These are phyloP conservation scores for Cercospora citrullina DNA, from an alignment of 2,329 filamentous ascomycete species.

Conservation along the genomic window DNA sequence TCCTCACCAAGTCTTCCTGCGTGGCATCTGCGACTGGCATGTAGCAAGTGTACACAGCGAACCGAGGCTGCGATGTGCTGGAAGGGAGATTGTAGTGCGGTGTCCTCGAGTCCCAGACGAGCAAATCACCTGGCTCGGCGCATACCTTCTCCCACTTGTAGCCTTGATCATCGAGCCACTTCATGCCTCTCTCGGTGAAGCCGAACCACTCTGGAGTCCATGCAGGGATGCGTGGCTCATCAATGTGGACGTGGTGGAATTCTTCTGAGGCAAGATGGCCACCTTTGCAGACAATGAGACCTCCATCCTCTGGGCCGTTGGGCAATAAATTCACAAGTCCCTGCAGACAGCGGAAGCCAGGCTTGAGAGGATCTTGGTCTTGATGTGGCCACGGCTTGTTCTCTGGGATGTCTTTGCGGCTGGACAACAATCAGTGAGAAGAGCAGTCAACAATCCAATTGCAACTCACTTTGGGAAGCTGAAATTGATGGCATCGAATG, in stretches of 20 bases:
- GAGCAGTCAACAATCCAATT: neutral
- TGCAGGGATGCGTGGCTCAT: conserved; percentile 36
- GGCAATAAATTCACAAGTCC: conserved; percentile 52
- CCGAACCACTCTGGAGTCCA: conserved; percentile 40
- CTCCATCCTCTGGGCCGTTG: conserved; percentile 42
- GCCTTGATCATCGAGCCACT: conserved; percentile 31
- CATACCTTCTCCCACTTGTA: conserved; percentile 32
- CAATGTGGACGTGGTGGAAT: conserved; percentile 35
- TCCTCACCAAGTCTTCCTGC: conserved; percentile 39
- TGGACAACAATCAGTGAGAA: conserved; percentile 19
- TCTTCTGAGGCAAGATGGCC: conserved; percentile 37
- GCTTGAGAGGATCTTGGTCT: conserved; percentile 48
- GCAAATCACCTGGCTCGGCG: conserved; percentile 33
- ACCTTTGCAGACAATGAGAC: conserved; percentile 41
- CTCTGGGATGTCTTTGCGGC: conserved; percentile 40
- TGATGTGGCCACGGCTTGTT: conserved; percentile 52
- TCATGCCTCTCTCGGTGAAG: conserved; percentile 38
- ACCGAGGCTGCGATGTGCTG: conserved; percentile 35
- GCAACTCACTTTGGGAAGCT: conserved; percentile 39
- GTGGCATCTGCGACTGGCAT: conserved; percentile 41
- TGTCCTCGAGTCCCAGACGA: conserved; percentile 33
- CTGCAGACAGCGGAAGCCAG: conserved; percentile 54
- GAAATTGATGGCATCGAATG: conserved; percentile 52
- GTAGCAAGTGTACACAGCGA: conserved; percentile 41
- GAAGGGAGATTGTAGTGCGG: conserved; percentile 39